A percentile compares a stretch with the other conserved stretches of the same genome.
Conservation (phyloP, 805 yeast species). For the Spathaspora hagerdaliae region DNA sequence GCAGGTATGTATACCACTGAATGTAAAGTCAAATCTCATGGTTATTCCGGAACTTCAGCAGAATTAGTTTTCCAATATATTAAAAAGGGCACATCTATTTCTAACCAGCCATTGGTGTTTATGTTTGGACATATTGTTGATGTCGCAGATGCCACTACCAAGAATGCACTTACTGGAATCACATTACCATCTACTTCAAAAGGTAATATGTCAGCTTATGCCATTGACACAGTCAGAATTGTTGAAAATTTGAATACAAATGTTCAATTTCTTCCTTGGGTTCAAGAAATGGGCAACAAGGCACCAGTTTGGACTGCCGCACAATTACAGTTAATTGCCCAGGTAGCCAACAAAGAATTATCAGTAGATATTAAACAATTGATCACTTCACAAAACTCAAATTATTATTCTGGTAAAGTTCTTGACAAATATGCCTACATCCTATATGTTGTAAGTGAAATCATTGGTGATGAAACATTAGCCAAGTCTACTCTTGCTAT, state of each 20-base stretch:
- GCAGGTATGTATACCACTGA: conserved; percentile 65
- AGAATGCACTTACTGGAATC: conserved; percentile 26
- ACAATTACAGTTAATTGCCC: conserved; percentile 9
- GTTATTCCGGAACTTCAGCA: conserved; percentile 1
- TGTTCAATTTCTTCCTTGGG: conserved; percentile 44
- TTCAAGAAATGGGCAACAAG: conserved; percentile 12
- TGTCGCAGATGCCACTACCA: conserved; percentile 33
- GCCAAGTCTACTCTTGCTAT: conserved; percentile 11
- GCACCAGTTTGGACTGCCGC: conserved; percentile 9
- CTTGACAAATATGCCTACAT: conserved; percentile 19
- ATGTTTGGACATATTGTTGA: conserved; percentile 67
- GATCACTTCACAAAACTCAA: conserved; percentile 14
- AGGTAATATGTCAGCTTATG: conserved; percentile 44
- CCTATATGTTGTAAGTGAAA: conserved; percentile 16
- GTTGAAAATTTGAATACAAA: conserved; percentile 40
- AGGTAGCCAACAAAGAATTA: conserved; percentile 14
- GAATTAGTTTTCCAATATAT: conserved; percentile 4
- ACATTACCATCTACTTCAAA: conserved; percentile 46
- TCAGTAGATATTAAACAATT: conserved; percentile 12
- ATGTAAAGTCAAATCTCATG: conserved; percentile 4
- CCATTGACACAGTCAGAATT: conserved; percentile 38
- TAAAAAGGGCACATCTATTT: conserved; percentile 43
- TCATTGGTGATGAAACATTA: conserved; percentile 15
- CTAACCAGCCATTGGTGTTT: conserved; percentile 46
- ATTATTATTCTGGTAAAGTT: conserved; percentile 22